These are phyloP conservation scores for Fusarium pseudonygamai DNA, from an alignment of 2,329 filamentous ascomycete genomes.

Conservation along the genomic window DNA sequence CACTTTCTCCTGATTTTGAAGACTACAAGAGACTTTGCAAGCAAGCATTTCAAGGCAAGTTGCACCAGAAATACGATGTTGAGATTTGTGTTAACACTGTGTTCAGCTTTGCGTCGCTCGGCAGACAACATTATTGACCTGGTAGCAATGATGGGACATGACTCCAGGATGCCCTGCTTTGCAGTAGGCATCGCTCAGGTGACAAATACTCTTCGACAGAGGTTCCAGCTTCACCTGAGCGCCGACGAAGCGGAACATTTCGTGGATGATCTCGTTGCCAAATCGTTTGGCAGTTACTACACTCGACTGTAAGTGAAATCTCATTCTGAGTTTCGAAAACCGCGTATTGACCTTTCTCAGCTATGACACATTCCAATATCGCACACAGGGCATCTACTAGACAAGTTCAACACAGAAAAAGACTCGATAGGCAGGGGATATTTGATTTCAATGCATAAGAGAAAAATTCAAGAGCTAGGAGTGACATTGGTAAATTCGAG, in stretches of 20 bases:
- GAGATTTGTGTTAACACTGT: constrained; percentile 12
- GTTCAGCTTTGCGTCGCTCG: constrained; percentile 74
- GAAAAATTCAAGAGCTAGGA: constrained; percentile 7
- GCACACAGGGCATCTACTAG: constrained; percentile 87
- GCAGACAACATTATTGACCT: constrained; percentile 84
- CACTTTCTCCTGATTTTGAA: constrained; percentile 74
- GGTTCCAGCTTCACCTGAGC: constrained; percentile 84
- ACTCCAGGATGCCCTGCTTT: constrained; percentile 88
- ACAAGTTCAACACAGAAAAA: constrained; percentile 2
- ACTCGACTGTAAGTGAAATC: constrained; percentile 75
- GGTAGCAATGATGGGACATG: constrained; percentile 84
- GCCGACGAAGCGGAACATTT: constrained; percentile 83
- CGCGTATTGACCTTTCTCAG: constrained; percentile 52
- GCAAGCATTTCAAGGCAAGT: constrained; percentile 79
- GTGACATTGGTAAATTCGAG: constrained; percentile 33
- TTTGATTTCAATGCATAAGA: constrained; percentile 17
- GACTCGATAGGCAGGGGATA: constrained; percentile 3
- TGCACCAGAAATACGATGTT: not conserved
- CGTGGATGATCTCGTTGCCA: constrained; percentile 82
- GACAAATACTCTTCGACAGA: constrained; percentile 73
- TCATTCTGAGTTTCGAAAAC: not conserved
- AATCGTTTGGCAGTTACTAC: constrained; percentile 87
- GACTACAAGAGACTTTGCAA: constrained; percentile 84
- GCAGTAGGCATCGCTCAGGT: constrained; percentile 77
- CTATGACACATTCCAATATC: constrained; percentile 88